Evolutionary conservation across 352 stramenopile genomes (phyloP).

Genomic region (Globisporangium abappressorium): DNA sequence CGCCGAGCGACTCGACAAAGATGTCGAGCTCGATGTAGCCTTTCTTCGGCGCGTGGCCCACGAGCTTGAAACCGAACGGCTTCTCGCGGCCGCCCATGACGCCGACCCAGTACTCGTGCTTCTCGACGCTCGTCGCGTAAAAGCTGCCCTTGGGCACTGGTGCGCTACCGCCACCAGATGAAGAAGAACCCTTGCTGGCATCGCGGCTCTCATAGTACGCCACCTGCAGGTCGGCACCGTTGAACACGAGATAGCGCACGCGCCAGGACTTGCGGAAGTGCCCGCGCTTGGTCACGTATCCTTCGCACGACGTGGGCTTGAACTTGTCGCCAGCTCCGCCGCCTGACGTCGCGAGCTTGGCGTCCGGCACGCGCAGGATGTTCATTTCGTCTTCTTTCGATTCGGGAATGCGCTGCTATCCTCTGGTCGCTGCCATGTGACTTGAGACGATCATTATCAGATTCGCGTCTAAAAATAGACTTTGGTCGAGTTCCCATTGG

Average conservation of each 20-base stretch:
- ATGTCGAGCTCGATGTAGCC: slow-evolving; percentile 81
- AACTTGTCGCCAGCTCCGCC: slow-evolving; percentile 28
- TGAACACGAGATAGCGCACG: slow-evolving; percentile 72
- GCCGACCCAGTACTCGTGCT: slow-evolving; percentile 75
- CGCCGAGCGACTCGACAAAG: slow-evolving; percentile 59
- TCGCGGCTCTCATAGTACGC: slow-evolving; percentile 79
- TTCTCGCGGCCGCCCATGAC: slow-evolving; percentile 64
- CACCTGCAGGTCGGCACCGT: slow-evolving; percentile 64
- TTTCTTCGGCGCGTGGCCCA: slow-evolving; percentile 71
- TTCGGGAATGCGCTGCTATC: neutral
- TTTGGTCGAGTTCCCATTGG: neutral
- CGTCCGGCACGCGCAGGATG: slow-evolving; percentile 51
- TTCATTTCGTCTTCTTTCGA: slow-evolving; percentile 33
- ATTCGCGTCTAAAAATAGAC: neutral
- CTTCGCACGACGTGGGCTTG: slow-evolving; percentile 74
- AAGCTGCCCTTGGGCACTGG: slow-evolving; percentile 59
- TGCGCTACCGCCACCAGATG: neutral
- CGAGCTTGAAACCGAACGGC: slow-evolving; percentile 83
- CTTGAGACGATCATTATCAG: neutral
- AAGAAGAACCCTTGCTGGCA: slow-evolving; percentile 28
- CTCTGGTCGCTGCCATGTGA: neutral
- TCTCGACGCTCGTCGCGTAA: slow-evolving; percentile 73
- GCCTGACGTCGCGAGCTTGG: slow-evolving; percentile 13
- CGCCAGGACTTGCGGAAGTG: slow-evolving; percentile 86
- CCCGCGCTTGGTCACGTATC: slow-evolving; percentile 84